Evolutionary conservation across 2,329 filamentous ascomycete genomes (phyloP).

Genomic region (Aspergillus transmontanensis): DNA sequence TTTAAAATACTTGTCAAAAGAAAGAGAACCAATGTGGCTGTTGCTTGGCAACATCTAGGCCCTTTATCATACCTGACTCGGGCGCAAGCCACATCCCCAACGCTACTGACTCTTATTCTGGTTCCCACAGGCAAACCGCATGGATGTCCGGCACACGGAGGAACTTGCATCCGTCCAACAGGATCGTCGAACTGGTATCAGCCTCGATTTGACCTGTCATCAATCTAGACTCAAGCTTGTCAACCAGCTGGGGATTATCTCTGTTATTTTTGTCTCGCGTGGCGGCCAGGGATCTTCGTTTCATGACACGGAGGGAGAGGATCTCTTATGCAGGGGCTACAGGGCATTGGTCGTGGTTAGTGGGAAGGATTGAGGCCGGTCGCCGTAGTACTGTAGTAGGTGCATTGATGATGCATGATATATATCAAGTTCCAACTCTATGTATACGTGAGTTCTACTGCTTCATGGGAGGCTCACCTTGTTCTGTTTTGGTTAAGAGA

Average conservation of each 20-base stretch:
- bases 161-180: conserved; percentile 7
- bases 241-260: conserved; percentile 13
- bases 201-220: background rate
- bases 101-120: conserved; percentile 10
- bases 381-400: background rate
- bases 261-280: conserved; percentile 25
- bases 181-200: background rate
- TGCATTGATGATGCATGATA: background rate
- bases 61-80: conserved; percentile 10
- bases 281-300: conserved; percentile 31
- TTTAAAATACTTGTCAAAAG: background rate
- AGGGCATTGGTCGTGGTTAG: background rate
- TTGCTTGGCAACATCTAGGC: conserved; percentile 6
- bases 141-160: conserved; percentile 2
- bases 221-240: conserved; percentile 16
- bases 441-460: background rate
- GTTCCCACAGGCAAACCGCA: conserved; percentile 6
- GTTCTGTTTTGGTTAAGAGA: background rate
- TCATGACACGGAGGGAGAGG: background rate
- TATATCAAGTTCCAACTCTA: background rate
- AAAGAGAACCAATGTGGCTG: background rate
- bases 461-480: background rate
- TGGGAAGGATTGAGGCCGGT: background rate
- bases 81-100: conserved; percentile 14
- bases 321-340: conserved; percentile 1